Conservation (phyloP, 1,284 basidiomycete genomes). For the Heterobasidion annosum region DNA sequence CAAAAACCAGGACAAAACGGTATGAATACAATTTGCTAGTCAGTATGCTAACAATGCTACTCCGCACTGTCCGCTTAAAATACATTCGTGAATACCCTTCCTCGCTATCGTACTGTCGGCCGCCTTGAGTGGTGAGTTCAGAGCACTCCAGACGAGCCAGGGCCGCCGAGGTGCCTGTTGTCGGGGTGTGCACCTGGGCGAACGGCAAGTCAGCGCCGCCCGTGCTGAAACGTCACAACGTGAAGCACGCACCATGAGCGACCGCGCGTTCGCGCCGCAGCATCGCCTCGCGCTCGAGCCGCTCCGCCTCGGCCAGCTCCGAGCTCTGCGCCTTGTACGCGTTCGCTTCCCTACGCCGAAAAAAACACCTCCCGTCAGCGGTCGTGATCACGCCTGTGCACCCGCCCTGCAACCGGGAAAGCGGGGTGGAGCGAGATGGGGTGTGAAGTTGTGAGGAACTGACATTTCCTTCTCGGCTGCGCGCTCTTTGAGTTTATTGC, state of each 20-base stretch:
- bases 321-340: slow-evolving; percentile 34
- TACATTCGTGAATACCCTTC: no score
- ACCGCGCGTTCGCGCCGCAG: slow-evolving; percentile 43
- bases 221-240: neutral
- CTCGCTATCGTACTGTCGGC: no score
- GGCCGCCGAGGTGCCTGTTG: no score
- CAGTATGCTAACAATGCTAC: no score
- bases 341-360: slow-evolving; percentile 30
- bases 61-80: no score
- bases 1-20: no score
- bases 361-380: neutral
- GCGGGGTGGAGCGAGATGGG: neutral
- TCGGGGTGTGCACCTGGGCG: neutral
- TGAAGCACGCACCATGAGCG: slow-evolving; percentile 29
- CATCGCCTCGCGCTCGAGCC: slow-evolving; percentile 39
- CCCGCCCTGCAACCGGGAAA: neutral
- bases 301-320: slow-evolving; percentile 46
- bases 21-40: no score
- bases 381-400: no score
- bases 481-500: slow-evolving; percentile 37
- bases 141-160: no score
- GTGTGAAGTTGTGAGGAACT: slow-evolving; percentile 7
- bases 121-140: no score
- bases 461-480: slow-evolving; percentile 44
- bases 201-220: neutral